Evolutionary conservation across 31 red algal species (phyloP), one percentile per base, ranked within the genome.

Genomic region (Odonthalia washingtoniensis): DNA sequence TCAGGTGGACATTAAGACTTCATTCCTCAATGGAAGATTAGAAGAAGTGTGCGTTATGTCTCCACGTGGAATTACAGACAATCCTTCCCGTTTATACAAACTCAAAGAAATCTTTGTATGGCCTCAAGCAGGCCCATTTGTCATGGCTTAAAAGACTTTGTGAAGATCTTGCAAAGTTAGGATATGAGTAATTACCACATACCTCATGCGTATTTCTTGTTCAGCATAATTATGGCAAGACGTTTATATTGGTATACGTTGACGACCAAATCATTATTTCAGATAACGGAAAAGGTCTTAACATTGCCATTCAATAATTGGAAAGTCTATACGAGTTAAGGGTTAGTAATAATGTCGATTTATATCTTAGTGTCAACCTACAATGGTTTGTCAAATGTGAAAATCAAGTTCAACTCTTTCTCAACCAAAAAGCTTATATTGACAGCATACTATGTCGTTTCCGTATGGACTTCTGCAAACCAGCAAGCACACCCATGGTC

Each of bases 1-100:
- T 16, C 52, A 80, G 30, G 45, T 63, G 2, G 77, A 80, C 64
- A 52, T 80, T 45, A 80, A 80, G 77, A 80, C 77, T 1, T 37
- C 52, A 1, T 63, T 80, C 49, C 31, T 80, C 3, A 80, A 65
- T 52, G 45, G 77, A 2, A 57, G 64, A 5, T 52, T 63, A 16
- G 30, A 80, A 26, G 46, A 80, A 1, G 64, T 34, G 35, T 3
- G 45, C 3, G 80, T 70, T 26, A 72, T 27, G 26, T 17, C 80
- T n/a, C 26, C 49, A 21, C 9, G 21, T 9, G 53, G 77, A 12
- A 35, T 80, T 36, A 44, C 52, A 35, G 77, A 52, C 53, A 64
- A 45, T 65, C 46, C 27, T 33, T 40, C 6, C 40, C 4, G 32
- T 30, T 40, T 45, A 39, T 44, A 70, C 44, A 32, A 83, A 83